These are phyloP conservation scores for Paulownia fortunei DNA, from an alignment of 257 asterid species.

Conservation along the genomic window DNA sequence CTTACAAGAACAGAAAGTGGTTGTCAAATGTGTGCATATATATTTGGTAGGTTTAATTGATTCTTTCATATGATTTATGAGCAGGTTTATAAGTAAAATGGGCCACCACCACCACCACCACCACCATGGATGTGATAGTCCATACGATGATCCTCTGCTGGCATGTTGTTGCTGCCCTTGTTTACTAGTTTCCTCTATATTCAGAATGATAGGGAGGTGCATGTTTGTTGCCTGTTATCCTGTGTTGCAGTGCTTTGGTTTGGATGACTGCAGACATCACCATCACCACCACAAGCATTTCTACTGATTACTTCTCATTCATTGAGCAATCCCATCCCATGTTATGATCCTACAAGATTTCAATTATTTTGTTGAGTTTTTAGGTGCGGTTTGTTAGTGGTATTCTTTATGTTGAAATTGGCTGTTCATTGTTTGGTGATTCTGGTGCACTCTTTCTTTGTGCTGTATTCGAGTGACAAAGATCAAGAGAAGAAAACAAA, in stretches of 20 bases:
- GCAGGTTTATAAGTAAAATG: conserved; percentile 27
- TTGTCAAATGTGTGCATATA: too few species aligned
- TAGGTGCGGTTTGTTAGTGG: too few species aligned
- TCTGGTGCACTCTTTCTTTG: background rate
- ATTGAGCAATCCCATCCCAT: background rate
- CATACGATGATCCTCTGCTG: conserved; percentile 34
- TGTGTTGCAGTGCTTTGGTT: conserved; percentile 65
- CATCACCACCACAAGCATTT: conserved; percentile 63
- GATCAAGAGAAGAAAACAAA: background rate
- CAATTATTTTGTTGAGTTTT: background rate
- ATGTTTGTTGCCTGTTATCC: conserved; percentile 63
- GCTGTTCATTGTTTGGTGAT: background rate
- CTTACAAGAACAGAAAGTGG: too few species aligned
- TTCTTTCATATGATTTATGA: background rate
- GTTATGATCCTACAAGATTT: background rate
- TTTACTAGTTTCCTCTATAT: conserved; percentile 35
- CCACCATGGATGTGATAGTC: conserved; percentile 19
- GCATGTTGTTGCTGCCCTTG: conserved; percentile 57
- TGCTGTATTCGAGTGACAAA: background rate
- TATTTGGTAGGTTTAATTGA: background rate
- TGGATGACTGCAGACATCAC: conserved; percentile 65
- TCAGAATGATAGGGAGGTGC: conserved; percentile 49
- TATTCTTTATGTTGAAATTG: background rate
- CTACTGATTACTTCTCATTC: conserved; percentile 10
- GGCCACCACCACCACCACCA: conserved; percentile 38